Base-by-base conservation (phyloP, 1,284 basidiomycete species). In the Sutorius eximius region DNA sequence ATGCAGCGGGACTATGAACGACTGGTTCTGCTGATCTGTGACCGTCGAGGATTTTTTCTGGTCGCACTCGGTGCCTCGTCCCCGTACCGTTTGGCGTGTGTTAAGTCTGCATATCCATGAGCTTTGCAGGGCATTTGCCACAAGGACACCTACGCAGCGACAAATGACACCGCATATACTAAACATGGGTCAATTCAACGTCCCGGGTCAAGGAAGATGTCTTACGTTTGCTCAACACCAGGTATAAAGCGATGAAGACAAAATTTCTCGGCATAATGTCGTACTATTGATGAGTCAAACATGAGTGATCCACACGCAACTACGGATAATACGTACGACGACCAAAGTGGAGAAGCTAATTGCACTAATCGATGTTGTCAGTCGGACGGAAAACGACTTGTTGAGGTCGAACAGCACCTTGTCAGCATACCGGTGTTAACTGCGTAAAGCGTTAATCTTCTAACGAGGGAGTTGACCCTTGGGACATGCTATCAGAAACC, bases 161-260 rank as follows among this genome's bases (percentile, higher is more conserved):
- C 73, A 65, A 84, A 85, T 5, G 86, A 87, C 52, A 85, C 81
- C 1, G 79, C 82, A 61, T 87, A 88, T 30, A 87, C 86, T 87
- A 55, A 3, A 51, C 38, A 53, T 24, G 34, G 22, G 45, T 51
- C 49, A 51, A 40, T 43, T 37, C 37, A 40, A 48, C 42, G 32
- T n/a, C 16, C n/a, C 30, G 22, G 9, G 5, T 33, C 13, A 9
- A 38, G 27, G 11, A 24, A 29, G 11, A 41, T 42, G 10, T 66
- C 82, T 60, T 64, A 87, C 86, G 63, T 71, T 87, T 87, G 70
- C 81, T 83, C 49, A 87, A 68, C 47, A 83, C 76, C 56, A 87
- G 86, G 64, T 85, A 87, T 49, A 76, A 75, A 2, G 75, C 75
- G 50, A 82, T 73, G 63, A 83, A 87, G 51, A 83, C 77, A 48